Evolutionary conservation across 257 asterid genomes (phyloP).

Genomic region (Avicennia marina): DNA sequence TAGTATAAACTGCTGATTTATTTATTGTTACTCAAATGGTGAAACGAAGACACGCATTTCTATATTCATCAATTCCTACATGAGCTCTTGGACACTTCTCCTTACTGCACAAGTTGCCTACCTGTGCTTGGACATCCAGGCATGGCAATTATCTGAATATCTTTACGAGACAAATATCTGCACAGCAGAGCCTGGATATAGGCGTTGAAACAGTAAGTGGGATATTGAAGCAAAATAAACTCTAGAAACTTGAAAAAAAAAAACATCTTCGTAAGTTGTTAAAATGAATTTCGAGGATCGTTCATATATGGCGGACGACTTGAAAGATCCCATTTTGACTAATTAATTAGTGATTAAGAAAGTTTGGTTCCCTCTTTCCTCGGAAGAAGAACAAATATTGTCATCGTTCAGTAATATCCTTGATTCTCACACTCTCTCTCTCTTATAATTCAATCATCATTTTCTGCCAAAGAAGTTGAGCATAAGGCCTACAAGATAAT

Average conservation of each 20-base stretch:
- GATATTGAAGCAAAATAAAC: constrained; percentile 3
- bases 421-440: too few relatives aligned
- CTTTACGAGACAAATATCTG: constrained; percentile 65
- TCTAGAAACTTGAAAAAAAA: not conserved
- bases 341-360: too few relatives aligned
- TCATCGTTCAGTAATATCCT: too few relatives aligned
- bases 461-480: too few relatives aligned
- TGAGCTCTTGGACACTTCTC: constrained; percentile 82
- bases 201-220: too few relatives aligned
- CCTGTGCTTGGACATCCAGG: constrained; percentile 85
- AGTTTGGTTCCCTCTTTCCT: too few relatives aligned
- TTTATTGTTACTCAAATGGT: not conserved
- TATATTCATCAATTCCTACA: constrained; percentile 67
- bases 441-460: too few relatives aligned
- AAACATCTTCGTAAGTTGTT: not conserved
- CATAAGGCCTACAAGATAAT: too few relatives aligned
- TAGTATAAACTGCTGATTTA: not conserved
- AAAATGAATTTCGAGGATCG: too few relatives aligned
- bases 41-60: constrained; percentile 51
- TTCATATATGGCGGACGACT: too few relatives aligned
- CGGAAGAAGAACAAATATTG: too few relatives aligned
- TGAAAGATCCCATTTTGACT: not conserved
- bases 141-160: constrained; percentile 54
- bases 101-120: constrained; percentile 87
- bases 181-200: constrained; percentile 20